These are phyloP conservation scores for Blastobotrys attinorum DNA, from an alignment of 805 yeast genomes.

Conservation along the genomic window DNA sequence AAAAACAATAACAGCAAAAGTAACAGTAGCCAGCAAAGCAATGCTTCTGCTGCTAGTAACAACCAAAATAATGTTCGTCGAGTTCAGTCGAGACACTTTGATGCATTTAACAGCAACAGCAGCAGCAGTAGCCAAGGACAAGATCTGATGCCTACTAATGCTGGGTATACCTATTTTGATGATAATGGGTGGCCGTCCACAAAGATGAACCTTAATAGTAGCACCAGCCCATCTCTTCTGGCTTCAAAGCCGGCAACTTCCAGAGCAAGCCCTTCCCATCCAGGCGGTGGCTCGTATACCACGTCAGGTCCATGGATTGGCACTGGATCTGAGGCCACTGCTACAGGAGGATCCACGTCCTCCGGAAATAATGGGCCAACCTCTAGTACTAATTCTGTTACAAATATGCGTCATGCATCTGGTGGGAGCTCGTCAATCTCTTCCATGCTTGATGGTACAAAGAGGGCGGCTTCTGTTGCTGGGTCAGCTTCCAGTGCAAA, in stretches of 20 bases:
- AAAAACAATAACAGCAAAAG: too few species aligned
- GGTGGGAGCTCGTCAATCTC: background rate
- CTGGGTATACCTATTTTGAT: background rate
- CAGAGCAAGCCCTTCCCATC: too few species aligned
- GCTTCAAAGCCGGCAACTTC: too few species aligned
- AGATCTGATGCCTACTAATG: background rate
- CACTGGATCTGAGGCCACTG: too few species aligned
- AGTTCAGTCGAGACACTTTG: slow-evolving; percentile 21
- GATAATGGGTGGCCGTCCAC: background rate
- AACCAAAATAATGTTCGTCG: slow-evolving; percentile 4
- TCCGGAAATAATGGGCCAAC: background rate
- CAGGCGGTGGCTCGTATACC: too few species aligned
- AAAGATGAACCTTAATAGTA: background rate
- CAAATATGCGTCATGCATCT: background rate
- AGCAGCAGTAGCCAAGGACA: background rate
- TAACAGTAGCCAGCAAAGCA: too few species aligned
- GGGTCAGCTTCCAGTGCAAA: too few species aligned
- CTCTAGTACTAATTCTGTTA: too few species aligned
- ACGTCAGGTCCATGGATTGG: too few species aligned
- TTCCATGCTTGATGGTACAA: too few species aligned
- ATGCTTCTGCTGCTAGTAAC: background rate
- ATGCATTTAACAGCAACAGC: slow-evolving; percentile 7
- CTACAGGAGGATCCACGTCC: too few species aligned
- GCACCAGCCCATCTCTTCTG: background rate
- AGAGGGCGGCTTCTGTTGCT: too few species aligned